Evolutionary conservation across 495 filamentous ascomycete genomes (phyloP), one percentile per base, ranked within the genome.

Genomic region (Xylaria telfairii): DNA sequence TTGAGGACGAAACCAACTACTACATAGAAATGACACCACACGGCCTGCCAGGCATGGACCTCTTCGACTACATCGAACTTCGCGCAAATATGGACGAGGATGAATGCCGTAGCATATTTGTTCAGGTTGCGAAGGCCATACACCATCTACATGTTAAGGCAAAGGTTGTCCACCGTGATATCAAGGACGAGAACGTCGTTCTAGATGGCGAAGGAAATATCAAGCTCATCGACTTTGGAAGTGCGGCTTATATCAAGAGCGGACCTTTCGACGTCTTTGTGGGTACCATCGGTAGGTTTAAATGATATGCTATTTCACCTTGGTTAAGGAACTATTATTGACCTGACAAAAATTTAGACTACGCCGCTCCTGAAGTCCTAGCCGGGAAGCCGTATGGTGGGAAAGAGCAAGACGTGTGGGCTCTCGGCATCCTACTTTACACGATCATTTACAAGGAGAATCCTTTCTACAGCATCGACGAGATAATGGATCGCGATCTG

Each of bases 361-460:
- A 99, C 80, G 96, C 96, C 51, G 96, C 96, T 3, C 96, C 96
- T 28, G 96, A 99, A 82, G 96, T 98, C 49, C 87, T 99, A n/a
- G 92, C 93, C 41, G 96, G 96, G 49, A 91, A 90, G 76, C 92
- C 96, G 26, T 99, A 99, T 81, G 90, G 92, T 71, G 96, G 96
- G 75, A 96, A 95, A 80, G 95, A 97, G 79, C 96, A 99, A 83
- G 96, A 99, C 72, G 94, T 98, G 65, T 99, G 96, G 96, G 96
- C 96, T 17, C 87, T 98, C n/a, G 96, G 96, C 24, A 98, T 99
- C 72, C 86, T 98, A 9, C 90, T 99, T 39, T 99, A 99, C 84
- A 99, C 96, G 21, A 97, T 99, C 73, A 92, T 97, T 72, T 99
- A 98, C 86, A 98, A 98, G 80, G 96, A 99, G 83, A 99, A 99